These are phyloP conservation scores for Aspergillus sp. DNA, from an alignment of 2,329 filamentous ascomycete species.

Conservation along the genomic window DNA sequence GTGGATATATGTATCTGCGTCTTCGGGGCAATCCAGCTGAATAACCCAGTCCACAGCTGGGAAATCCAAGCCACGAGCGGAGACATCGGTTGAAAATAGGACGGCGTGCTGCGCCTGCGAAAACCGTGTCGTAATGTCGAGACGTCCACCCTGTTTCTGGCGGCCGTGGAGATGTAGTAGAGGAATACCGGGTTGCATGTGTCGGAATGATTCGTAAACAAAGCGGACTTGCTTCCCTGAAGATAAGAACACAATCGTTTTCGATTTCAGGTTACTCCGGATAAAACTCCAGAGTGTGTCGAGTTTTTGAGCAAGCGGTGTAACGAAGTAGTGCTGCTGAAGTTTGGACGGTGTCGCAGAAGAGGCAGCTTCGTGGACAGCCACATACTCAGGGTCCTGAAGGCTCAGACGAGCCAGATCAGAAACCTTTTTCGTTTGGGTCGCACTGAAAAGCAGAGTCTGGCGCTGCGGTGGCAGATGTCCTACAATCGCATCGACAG, in stretches of 20 bases:
- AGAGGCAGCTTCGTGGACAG: constrained; percentile 80
- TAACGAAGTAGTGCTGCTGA: constrained; percentile 88
- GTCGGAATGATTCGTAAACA: constrained; percentile 88
- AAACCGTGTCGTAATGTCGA: constrained; percentile 86
- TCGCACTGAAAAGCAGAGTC: constrained; percentile 93
- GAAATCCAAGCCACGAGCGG: constrained; percentile 91
- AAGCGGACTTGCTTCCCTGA: constrained; percentile 97
- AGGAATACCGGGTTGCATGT: constrained; percentile 90
- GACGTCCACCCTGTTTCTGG: constrained; percentile 84
- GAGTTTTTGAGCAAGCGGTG: constrained; percentile 82
- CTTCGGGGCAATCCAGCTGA: constrained; percentile 96
- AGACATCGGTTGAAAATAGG: constrained; percentile 92
- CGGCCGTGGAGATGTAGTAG: constrained; percentile 89
- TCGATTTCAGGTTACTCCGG: constrained; percentile 83
- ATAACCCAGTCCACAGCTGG: constrained; percentile 98
- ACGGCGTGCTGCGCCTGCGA: constrained; percentile 78
- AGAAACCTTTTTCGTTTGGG: constrained; percentile 90
- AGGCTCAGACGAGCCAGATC: constrained; percentile 87
- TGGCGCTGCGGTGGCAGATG: constrained; percentile 84
- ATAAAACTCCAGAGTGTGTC: constrained; percentile 93
- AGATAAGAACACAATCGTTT: constrained; percentile 93
- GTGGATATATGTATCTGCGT: constrained; percentile 97
- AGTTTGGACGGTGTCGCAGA: constrained; percentile 79
- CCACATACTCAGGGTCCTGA: constrained; percentile 89
- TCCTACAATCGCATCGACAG: constrained; percentile 88